Percentiles rank a stretch among this genome's conserved stretches.
phyloP scores from a whole-genome alignment of 495 filamentous ascomycete species.

The Stereocaulon alpinum region DNA sequence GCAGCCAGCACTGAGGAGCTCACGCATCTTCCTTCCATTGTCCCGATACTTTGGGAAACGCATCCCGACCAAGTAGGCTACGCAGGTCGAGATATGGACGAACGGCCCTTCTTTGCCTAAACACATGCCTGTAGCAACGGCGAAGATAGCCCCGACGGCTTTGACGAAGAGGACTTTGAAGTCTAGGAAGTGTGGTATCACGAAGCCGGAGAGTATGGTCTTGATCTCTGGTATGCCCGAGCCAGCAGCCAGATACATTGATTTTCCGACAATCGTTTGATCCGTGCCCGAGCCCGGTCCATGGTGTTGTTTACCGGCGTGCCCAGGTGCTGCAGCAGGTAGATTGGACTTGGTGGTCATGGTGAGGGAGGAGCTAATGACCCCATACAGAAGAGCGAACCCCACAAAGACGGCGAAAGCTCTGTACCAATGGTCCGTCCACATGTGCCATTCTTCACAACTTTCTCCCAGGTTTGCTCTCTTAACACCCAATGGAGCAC shows the following conservation, averaged over 20 bases:
- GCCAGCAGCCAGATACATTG: slow-evolving; percentile 48
- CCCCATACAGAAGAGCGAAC: slow-evolving; percentile 39
- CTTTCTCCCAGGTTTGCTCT: slow-evolving; percentile 23
- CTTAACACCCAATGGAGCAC: slow-evolving; percentile 22
- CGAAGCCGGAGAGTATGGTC: slow-evolving; percentile 48
- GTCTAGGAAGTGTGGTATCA: slow-evolving; percentile 45
- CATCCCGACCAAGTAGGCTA: slow-evolving; percentile 42
- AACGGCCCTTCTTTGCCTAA: slow-evolving; percentile 52
- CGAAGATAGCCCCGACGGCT: slow-evolving; percentile 45
- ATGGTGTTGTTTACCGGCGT: slow-evolving; percentile 19
- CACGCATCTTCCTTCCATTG: slow-evolving; percentile 43
- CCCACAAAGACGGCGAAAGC: slow-evolving; percentile 40
- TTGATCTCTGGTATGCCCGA: slow-evolving; percentile 52
- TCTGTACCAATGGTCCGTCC: slow-evolving; percentile 31
- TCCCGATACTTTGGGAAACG: slow-evolving; percentile 43
- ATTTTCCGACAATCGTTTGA: slow-evolving; percentile 32
- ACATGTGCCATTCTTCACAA: slow-evolving; percentile 35
- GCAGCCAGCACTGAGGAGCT: slow-evolving; percentile 45
- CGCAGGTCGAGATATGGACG: slow-evolving; percentile 48
- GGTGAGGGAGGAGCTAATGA: slow-evolving; percentile 39
- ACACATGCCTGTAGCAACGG: slow-evolving; percentile 48
- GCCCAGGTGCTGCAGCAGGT: slow-evolving; percentile 30
- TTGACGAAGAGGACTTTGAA: slow-evolving; percentile 46
- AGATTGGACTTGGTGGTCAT: slow-evolving; percentile 42
- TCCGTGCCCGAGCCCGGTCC: neutral